Evolutionary conservation across 495 filamentous ascomycete genomes (phyloP).

Genomic region (Penicillium lividum): DNA sequence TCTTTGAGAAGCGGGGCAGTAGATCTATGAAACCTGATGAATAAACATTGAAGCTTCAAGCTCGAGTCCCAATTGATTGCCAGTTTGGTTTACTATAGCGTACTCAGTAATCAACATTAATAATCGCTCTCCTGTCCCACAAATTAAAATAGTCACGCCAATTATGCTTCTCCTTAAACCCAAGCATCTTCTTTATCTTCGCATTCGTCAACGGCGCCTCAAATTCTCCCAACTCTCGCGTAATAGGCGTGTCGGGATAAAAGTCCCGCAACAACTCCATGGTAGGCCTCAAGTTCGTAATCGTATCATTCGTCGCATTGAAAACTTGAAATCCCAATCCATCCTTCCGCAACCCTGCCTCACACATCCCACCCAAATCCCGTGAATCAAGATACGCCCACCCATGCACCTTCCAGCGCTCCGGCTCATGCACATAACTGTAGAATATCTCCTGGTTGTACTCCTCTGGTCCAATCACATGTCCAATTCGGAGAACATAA

Average conservation of each 20-base stretch:
- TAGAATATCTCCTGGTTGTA: slow-evolving; percentile 50
- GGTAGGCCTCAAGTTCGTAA: slow-evolving; percentile 35
- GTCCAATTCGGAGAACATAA: slow-evolving; percentile 58
- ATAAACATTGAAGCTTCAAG: not conserved
- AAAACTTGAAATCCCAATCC: slow-evolving; percentile 60
- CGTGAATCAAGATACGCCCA: slow-evolving; percentile 62
- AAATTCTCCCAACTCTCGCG: slow-evolving; percentile 50
- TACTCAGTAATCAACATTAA: not conserved
- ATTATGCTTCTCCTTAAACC: slow-evolving; percentile 56
- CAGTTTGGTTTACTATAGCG: not conserved
- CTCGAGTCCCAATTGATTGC: not conserved
- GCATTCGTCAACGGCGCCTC: slow-evolving; percentile 59
- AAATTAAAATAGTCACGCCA: slow-evolving; percentile 45
- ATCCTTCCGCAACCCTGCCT: slow-evolving; percentile 20
- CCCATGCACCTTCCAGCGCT: slow-evolving; percentile 54
- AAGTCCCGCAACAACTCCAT: slow-evolving; percentile 40
- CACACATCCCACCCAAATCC: slow-evolving; percentile 51
- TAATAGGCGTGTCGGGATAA: slow-evolving; percentile 46
- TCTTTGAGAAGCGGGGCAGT: too few relatives aligned
- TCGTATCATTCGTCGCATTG: slow-evolving; percentile 60
- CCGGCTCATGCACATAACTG: slow-evolving; percentile 51
- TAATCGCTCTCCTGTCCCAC: slow-evolving; percentile 22
- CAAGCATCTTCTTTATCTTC: slow-evolving; percentile 56
- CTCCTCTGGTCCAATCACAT: slow-evolving; percentile 58
- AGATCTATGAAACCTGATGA: too few relatives aligned